Base-by-base conservation (phyloP, 1,284 basidiomycete species). In the Thecaphora frezii region DNA sequence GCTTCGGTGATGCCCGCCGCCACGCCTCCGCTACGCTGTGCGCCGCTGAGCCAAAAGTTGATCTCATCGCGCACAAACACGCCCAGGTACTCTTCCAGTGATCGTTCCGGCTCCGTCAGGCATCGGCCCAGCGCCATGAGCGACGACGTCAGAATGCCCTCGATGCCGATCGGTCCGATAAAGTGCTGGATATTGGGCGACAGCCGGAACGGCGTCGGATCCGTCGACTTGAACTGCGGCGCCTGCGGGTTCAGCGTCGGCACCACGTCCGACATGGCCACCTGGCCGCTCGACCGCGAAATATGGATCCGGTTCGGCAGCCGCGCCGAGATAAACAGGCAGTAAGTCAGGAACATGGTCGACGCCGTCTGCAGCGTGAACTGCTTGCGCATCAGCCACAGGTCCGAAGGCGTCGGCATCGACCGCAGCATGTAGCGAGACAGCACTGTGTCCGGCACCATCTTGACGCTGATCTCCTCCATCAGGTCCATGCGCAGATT, bases 361-460 rank as follows among this genome's bases (percentile, higher is more conserved):
- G 90, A 85, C 0, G 96, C 91, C 41, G 91, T 84, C 78, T 98
- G 93, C 41, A 89, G 81, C 12, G 93, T 89, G 80, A 98, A 97
- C 80, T 97, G 92, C 82, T 97, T 98, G 63, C 96, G 87, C 86
- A 97, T 91, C 60, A 91, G 85, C 93, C 94, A 99, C 5, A 98
- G 84, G 69, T 96, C 92, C 56, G 86, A 86, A 1, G 94, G 87
- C 5, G 85, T 85, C 25, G 84, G 82, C 90, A 97, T 96, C 23
- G 88, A 89, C 46, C 86, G 86, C 42, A 87, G 84, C 87, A 98
- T 90, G 79, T 92, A 98, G 89, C 96, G 74, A 4, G 86, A 87
- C 30, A 99, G 82, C 37, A 98, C 85, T 55, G 88, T 89, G 53
- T 97, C 91, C 3, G 96, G 93, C 22, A 96, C 85, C 81, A 93